Percentiles rank a stretch among this genome's conserved stretches.
Conservation (phyloP, 192 early-diverging fungal genomes). For the Ambispora gerdemannii region DNA sequence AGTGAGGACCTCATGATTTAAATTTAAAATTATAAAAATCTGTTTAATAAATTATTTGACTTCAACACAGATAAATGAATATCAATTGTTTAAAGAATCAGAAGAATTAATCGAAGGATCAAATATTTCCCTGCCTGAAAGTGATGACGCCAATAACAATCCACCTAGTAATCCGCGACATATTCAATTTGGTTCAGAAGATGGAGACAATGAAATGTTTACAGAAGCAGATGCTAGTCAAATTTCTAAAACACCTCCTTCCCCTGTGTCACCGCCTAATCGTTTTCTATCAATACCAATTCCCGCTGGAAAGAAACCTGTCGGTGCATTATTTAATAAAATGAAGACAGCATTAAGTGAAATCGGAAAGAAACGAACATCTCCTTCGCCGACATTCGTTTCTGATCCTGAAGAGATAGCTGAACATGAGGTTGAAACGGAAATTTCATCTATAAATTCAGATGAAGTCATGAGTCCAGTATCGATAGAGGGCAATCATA, state of each 20-base stretch:
- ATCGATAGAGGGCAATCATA: not conserved
- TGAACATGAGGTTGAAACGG: slow-evolving; percentile 3
- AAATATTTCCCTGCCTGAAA: too few relatives aligned
- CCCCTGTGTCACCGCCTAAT: too few relatives aligned
- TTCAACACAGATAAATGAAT: not conserved
- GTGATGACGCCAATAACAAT: not conserved
- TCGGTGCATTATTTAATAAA: slow-evolving; percentile 17
- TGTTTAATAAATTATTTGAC: not conserved
- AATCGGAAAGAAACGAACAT: not conserved
- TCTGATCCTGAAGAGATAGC: slow-evolving; percentile 6
- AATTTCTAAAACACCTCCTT: not conserved
- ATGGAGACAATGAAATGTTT: too few relatives aligned
- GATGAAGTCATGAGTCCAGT: not conserved
- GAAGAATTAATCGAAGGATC: not conserved
- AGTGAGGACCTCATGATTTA: not conserved
- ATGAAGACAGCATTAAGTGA: not conserved
- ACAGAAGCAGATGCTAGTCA: not conserved
- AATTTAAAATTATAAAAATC: slow-evolving; percentile 7
- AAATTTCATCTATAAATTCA: not conserved
- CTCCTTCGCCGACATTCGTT: not conserved
- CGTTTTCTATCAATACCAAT: not conserved
- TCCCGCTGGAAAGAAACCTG: not conserved
- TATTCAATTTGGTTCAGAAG: not conserved
- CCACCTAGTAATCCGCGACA: not conserved
- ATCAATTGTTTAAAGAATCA: not conserved